These are phyloP conservation scores for Mortierella hygrophila DNA, from an alignment of 192 early-diverging fungal species.

Conservation along the genomic window DNA sequence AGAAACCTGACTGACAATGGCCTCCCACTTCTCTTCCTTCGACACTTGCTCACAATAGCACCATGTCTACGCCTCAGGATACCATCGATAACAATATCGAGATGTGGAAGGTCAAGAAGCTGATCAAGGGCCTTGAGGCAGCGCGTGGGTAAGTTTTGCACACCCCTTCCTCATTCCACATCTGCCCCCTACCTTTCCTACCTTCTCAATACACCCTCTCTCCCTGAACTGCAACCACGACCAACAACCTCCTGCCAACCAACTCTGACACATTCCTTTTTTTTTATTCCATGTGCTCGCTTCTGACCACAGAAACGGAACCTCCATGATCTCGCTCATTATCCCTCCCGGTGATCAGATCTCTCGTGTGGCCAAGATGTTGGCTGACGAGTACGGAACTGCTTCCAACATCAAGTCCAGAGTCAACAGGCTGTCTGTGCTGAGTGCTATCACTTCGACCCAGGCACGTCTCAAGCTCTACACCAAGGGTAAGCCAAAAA, in stretches of 20 bases:
- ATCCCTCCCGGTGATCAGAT: conserved; percentile 96
- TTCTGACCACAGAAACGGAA: conserved; percentile 81
- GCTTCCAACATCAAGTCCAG: conserved; percentile 99
- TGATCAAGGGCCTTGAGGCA: conserved; percentile 95
- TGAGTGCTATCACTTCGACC: conserved; percentile 97
- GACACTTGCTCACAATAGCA: conserved; percentile 1
- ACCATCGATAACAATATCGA: conserved; percentile 89
- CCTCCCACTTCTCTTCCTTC: not conserved
- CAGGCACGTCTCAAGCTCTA: conserved; percentile 97
- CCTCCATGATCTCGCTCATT: conserved; percentile 99
- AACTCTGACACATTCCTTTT: not conserved
- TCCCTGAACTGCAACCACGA: not conserved
- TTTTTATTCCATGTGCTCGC: conserved; percentile 8
- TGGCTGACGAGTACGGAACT: conserved; percentile 98
- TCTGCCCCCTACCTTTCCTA: not conserved
- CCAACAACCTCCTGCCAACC: not conserved
- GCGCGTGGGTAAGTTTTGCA: conserved; percentile 83
- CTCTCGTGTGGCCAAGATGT: conserved; percentile 89
- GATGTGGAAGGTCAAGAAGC: conserved; percentile 99
- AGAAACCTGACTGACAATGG: not conserved
- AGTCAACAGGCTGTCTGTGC: conserved; percentile 97
- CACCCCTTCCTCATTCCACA: not conserved
- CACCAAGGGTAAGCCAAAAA: conserved; percentile 65
- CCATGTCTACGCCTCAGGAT: conserved; percentile 58
- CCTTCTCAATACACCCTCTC: not conserved